Conservation (phyloP, 306 rosid species). For the Dalbergia oliveri region DNA sequence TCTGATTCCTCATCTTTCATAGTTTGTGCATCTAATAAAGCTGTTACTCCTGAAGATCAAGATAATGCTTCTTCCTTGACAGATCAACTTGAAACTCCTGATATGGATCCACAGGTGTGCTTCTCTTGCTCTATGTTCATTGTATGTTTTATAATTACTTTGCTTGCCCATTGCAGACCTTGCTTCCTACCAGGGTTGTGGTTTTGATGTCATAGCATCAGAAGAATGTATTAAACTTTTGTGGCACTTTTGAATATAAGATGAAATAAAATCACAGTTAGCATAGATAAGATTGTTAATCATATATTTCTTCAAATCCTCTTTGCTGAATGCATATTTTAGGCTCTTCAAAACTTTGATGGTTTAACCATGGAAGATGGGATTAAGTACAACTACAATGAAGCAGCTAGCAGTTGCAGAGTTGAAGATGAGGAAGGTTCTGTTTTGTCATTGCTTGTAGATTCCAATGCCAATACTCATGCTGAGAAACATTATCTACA, state of each 20-base stretch:
- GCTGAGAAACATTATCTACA: conserved; percentile 53
- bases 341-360: conserved; percentile 58
- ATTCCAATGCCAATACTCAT: conserved; percentile 48
- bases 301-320: not conserved
- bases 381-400: conserved; percentile 48
- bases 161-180: conserved; percentile 15
- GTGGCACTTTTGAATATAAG: not conserved
- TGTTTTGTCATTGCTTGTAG: conserved; percentile 49
- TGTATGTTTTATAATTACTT: conserved; percentile 25
- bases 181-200: not conserved
- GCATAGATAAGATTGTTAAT: no score
- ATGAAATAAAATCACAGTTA: no score
- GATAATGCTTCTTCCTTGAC: conserved; percentile 65
- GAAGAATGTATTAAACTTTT: conserved; percentile 12
- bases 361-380: conserved; percentile 58
- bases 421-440: conserved; percentile 52
- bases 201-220: conserved; percentile 2
- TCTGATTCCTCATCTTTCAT: conserved; percentile 72
- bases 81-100: conserved; percentile 64
- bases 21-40: conserved; percentile 72
- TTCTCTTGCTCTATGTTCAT: conserved; percentile 10
- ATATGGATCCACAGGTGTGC: conserved; percentile 70
- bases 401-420: conserved; percentile 45
- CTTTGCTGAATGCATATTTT: conserved; percentile 41
- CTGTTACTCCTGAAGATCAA: conserved; percentile 70